Base-by-base conservation (phyloP, 352 stramenopile species). In the Phytophthora fragariaefolia region DNA sequence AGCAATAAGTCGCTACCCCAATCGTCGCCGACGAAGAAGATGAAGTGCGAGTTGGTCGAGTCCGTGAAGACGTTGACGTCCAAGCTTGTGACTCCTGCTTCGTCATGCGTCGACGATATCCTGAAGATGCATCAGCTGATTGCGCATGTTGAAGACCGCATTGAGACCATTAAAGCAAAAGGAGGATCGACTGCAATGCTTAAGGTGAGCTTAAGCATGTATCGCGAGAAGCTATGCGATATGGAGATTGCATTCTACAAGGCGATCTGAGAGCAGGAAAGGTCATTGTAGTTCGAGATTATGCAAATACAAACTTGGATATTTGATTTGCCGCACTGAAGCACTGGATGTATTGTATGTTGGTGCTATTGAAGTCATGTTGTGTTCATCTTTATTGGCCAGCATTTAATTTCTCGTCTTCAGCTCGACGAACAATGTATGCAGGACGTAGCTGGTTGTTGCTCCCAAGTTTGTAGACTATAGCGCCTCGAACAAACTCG, bases 71-170 rank as follows among this genome's bases (percentile, higher is more conserved):
- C 4, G 1, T 28, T 66, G 4, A 38, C 38, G 1, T 10, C 8
- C 13, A 53, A 36, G 12, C 3, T 66, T 4, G 9, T n/a, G 15
- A 13, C 12, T 38, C 7, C 26, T 40, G 38, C n/a, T 15, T 9
- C 58, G 3, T 36, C 36, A 8, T 20, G n/a, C 5, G 40, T 53
- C 6, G 58, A 54, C 36, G 9, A 51, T 6, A 38, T 58, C 10
- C 1, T 52, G 36, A 51, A 58, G 10, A 40, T 65, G 34, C 58
- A 65, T 38, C 7, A 58, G 15, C 26, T 66, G 7, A 66, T 66
- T 40, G 32, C 51, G 47, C 58, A 58, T 7, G 48, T 53, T 0
- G 40, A 66, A 18, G 30, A 30, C 17, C 32, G 56, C 12, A 43
- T 42, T 26, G 23, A 28, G 30, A 36, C 30, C 3, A 36, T 36